Conservation (phyloP, 1,139 yeast genomes). For the Arxiozyma telluris region DNA sequence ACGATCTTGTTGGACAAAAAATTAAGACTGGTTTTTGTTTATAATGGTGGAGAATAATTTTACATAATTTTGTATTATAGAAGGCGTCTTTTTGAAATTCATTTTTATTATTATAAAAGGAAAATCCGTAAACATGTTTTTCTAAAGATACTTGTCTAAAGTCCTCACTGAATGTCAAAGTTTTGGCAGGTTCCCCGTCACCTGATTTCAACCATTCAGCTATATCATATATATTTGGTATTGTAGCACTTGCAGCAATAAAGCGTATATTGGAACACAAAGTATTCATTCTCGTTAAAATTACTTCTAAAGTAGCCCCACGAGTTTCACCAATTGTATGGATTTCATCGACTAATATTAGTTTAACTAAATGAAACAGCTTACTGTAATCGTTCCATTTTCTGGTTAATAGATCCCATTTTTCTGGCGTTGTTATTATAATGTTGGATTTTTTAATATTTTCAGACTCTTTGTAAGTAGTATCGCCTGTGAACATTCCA, state of each 20-base stretch:
- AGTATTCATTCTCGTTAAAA: constrained; percentile 43
- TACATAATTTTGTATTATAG: constrained; percentile 35
- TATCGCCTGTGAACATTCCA: constrained; percentile 44
- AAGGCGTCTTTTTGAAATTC: constrained; percentile 39
- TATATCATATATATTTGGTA: constrained; percentile 44
- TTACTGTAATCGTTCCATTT: constrained; percentile 39
- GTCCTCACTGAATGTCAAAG: constrained; percentile 38
- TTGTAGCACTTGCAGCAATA: constrained; percentile 47
- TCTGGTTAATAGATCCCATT: constrained; percentile 47
- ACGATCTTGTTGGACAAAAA: constrained; percentile 47
- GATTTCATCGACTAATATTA: constrained; percentile 44
- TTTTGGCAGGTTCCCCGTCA: constrained; percentile 25
- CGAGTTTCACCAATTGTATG: constrained; percentile 41
- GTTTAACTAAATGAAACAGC: constrained; percentile 34
- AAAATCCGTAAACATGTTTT: constrained; percentile 38
- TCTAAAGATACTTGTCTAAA: constrained; percentile 39
- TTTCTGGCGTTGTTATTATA: constrained; percentile 49
- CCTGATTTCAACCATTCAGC: constrained; percentile 38
- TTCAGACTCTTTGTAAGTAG: constrained; percentile 35
- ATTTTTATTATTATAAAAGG: constrained; percentile 31
- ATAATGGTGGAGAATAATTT: constrained; percentile 34
- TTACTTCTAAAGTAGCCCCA: constrained; percentile 47
- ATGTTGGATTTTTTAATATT: constrained; percentile 38
- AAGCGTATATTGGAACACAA: constrained; percentile 36
- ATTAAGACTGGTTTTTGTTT: constrained; percentile 38